Conservation (phyloP, 2,329 filamentous ascomycete species). For the Monosporascus sp. region DNA sequence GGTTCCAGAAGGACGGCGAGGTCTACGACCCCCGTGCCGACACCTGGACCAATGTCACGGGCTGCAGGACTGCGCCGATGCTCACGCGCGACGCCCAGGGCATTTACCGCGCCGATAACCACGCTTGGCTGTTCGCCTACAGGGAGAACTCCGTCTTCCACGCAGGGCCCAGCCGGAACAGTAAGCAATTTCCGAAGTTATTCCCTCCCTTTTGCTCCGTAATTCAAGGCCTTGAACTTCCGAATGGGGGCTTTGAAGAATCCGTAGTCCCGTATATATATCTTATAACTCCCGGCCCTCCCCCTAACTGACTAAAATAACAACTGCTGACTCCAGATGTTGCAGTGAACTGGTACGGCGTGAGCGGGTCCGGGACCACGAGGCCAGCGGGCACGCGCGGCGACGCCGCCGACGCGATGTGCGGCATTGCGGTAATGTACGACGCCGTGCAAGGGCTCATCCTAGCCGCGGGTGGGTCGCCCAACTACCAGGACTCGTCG, state of each 20-base stretch:
- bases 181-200: no score
- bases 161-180: slow-evolving; percentile 34
- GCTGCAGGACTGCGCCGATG: slow-evolving; percentile 40
- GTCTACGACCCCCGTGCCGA: slow-evolving; percentile 40
- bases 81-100: slow-evolving; percentile 41
- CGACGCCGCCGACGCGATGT: slow-evolving; percentile 42
- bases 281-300: no score
- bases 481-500: slow-evolving; percentile 32
- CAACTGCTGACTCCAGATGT: no score
- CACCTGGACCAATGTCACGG: slow-evolving; percentile 40
- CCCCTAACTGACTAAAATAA: no score
- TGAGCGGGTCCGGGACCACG: slow-evolving; percentile 32
- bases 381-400: slow-evolving; percentile 36
- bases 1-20: slow-evolving; percentile 50
- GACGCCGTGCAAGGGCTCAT: slow-evolving; percentile 46
- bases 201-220: no score
- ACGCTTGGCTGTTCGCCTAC: slow-evolving; percentile 49
- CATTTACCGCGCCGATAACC: slow-evolving; percentile 43
- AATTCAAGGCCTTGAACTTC: no score
- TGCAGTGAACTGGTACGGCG: slow-evolving; percentile 47
- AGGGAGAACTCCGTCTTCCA: slow-evolving; percentile 43
- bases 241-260: no score
- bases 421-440: slow-evolving; percentile 46
- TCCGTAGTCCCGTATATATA: no score
- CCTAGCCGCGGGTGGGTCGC: slow-evolving; percentile 41